phyloP scores from a whole-genome alignment of 768 basidiomycete genomes.

The Scleroderma citrinum region DNA sequence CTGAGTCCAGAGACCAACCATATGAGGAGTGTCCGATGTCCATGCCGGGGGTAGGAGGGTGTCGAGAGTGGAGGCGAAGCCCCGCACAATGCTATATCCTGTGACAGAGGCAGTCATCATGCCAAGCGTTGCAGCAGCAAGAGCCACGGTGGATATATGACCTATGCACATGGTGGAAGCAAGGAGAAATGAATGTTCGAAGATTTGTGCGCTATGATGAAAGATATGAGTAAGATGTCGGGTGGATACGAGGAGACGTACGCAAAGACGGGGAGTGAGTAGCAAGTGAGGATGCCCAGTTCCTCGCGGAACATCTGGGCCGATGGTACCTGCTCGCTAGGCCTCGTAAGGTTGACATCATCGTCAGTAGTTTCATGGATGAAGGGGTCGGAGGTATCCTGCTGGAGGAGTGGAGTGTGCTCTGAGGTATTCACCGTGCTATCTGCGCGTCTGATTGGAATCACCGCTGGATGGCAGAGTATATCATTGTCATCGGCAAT shows the following conservation, averaged over 20 bases:
- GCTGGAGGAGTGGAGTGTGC: conserved; percentile 49
- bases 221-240: conserved; percentile 2
- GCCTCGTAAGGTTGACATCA: conserved; percentile 6
- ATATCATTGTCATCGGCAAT: conserved; percentile 9
- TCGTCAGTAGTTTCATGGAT: conserved; percentile 46
- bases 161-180: conserved; percentile 84
- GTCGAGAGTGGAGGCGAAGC: conserved; percentile 84
- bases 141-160: conserved; percentile 81
- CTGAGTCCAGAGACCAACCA: conserved; percentile 89
- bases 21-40: conserved; percentile 78
- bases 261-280: conserved; percentile 72
- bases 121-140: conserved; percentile 76
- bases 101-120: conserved; percentile 66
- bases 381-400: conserved; percentile 45
- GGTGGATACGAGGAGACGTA: conserved; percentile 24
- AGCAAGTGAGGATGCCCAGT: conserved; percentile 48
- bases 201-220: conserved; percentile 38
- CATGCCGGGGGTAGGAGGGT: conserved; percentile 92
- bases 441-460: neutral
- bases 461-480: conserved; percentile 13
- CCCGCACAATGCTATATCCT: conserved; percentile 63
- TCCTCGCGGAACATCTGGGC: conserved; percentile 51
- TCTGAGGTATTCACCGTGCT: conserved; percentile 28
- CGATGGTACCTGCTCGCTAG: conserved; percentile 16
- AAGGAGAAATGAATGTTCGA: conserved; percentile 55